Evolutionary conservation across 1,139 yeast species (phyloP).

Genomic region (Diutina neorugosa): DNA sequence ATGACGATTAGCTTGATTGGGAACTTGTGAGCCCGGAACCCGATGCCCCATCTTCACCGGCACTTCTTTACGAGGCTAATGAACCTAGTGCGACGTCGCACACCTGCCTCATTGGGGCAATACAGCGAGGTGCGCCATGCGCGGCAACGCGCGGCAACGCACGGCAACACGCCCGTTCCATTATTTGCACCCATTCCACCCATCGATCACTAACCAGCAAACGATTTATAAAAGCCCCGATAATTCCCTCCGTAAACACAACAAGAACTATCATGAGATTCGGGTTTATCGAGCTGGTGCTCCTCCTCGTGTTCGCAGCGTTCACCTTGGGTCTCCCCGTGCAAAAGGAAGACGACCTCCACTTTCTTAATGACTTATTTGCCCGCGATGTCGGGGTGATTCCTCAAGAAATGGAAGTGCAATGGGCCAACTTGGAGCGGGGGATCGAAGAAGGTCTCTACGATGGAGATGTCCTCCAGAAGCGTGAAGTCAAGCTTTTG

Average conservation of each 20-base stretch:
- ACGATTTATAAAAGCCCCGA: neutral
- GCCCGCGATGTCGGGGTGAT: neutral
- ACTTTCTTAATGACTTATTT: neutral
- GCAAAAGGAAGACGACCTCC: neutral
- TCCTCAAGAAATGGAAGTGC: neutral
- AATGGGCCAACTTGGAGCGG: neutral
- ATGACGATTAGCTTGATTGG: neutral
- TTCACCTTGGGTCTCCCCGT: slow-evolving; percentile 1
- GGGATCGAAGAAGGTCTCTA: neutral
- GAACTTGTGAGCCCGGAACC: neutral
- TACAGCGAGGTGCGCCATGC: neutral
- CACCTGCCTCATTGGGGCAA: neutral
- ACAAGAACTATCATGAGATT: neutral
- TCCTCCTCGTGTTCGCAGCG: neutral
- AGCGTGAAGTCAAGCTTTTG: neutral
- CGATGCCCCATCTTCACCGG: neutral
- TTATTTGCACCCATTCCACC: neutral
- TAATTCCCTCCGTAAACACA: neutral
- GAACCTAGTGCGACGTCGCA: neutral
- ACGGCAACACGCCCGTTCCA: no score
- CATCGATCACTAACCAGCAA: neutral
- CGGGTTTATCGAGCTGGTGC: neutral
- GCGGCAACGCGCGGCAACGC: neutral
- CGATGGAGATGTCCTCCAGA: neutral
- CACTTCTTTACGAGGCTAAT: neutral